phyloP scores from a whole-genome alignment of 164 flowering plant genomes.

The Vitis riparia region DNA sequence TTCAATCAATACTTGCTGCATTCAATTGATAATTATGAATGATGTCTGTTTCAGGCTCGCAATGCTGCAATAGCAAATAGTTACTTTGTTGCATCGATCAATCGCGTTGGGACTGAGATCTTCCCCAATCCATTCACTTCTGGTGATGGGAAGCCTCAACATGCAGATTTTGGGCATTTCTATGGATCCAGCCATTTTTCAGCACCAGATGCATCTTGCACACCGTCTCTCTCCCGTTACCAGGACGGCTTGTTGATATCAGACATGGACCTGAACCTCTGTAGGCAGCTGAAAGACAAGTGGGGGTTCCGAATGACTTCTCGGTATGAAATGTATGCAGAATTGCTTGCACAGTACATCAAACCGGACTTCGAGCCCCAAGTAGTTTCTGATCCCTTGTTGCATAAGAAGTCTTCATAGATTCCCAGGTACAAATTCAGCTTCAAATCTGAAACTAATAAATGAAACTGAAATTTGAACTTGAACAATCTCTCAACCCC shows the following conservation, averaged over 20 bases:
- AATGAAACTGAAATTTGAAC: no score
- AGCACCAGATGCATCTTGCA: conserved; percentile 94
- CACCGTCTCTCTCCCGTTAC: conserved; percentile 81
- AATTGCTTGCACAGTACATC: conserved; percentile 57
- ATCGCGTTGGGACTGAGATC: conserved; percentile 90
- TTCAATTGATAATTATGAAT: neutral
- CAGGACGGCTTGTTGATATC: conserved; percentile 82
- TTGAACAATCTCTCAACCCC: no score
- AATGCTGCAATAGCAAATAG: conserved; percentile 96
- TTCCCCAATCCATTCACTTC: conserved; percentile 97
- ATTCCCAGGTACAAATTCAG: neutral
- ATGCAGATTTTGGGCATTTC: conserved; percentile 90
- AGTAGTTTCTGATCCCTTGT: conserved; percentile 70
- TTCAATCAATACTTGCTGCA: no score
- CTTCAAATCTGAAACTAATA: neutral
- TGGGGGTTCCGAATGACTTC: conserved; percentile 99
- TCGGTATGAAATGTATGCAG: conserved; percentile 73
- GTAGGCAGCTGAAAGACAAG: conserved; percentile 93
- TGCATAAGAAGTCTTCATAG: conserved; percentile 43
- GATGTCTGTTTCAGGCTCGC: conserved; percentile 62
- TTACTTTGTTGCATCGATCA: conserved; percentile 90
- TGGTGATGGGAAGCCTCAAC: conserved; percentile 94
- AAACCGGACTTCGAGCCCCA: conserved; percentile 92
- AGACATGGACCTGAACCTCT: conserved; percentile 94
- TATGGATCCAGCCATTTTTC: conserved; percentile 94